Evolutionary conservation across 805 yeast species (phyloP).

Genomic region (Saccharomyces kudriavzevii): DNA sequence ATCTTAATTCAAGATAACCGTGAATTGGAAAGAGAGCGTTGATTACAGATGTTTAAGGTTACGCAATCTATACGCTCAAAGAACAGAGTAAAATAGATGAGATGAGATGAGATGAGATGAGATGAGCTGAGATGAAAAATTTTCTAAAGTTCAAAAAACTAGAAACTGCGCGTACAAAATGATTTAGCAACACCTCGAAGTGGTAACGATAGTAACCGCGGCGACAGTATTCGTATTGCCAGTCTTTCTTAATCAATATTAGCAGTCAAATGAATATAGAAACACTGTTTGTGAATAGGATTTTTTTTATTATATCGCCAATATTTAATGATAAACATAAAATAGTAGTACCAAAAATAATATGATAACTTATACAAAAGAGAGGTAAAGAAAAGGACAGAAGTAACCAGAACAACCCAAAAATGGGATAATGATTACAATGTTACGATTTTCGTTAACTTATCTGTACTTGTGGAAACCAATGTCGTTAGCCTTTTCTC

Average conservation of each 20-base stretch:
- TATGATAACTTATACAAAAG: background rate
- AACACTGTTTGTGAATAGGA: background rate
- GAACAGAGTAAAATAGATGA: background rate
- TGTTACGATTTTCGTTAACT: slow-evolving; percentile 19
- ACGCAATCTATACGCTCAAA: slow-evolving; percentile 2
- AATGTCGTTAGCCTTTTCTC: slow-evolving; percentile 98
- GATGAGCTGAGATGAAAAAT: slow-evolving; percentile 12
- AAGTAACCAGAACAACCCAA: background rate
- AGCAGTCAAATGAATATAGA: background rate
- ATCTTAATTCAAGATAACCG: background rate
- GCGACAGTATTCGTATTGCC: background rate
- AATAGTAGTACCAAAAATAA: background rate
- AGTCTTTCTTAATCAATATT: background rate
- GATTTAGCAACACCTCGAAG: background rate
- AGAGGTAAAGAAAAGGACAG: background rate
- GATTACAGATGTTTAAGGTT: background rate
- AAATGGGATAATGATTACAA: background rate
- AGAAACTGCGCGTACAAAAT: slow-evolving; percentile 1
- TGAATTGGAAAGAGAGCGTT: background rate
- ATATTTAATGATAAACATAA: background rate
- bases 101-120: slow-evolving; percentile 13
- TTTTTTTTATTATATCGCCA: background rate
- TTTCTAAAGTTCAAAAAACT: slow-evolving; percentile 3
- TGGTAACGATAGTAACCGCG: background rate
- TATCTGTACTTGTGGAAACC: slow-evolving; percentile 99